Base-by-base conservation (phyloP, 192 early-diverging fungal species). In the Chytriomyces sp. region DNA sequence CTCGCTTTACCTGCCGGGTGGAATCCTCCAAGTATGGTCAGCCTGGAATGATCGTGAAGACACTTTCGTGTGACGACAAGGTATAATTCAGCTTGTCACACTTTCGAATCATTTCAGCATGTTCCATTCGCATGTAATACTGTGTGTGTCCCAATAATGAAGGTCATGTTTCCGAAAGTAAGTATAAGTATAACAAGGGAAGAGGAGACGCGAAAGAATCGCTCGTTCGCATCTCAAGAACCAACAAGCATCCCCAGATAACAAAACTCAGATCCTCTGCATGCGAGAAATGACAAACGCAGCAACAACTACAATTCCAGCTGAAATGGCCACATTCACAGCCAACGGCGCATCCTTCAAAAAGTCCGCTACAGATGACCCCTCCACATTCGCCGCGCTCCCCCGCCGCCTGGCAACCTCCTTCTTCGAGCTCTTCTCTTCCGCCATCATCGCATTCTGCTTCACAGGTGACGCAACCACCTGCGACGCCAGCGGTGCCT, bases 271-370 rank as follows among this genome's bases (percentile, higher is more conserved):
- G 58, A 44, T 77, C 34, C 70, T 73, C 12, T 38, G 57, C 57
- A 83, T 38, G 44, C 64, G 73, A 5, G 59, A 59, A 63, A 85
- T 73, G 10, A 81, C 61, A 59, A 75, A 74, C 19, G 73, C 74
- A 26, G 77, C 57, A 7, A 73, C 77, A 53, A 85, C 26, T 7
- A 85, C 75, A 69, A 85, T 85, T 6, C 72, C 79, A 12, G 81
- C 78, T 19, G 77, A 79, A 31, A 85, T 70, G 55, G 81, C 84
- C n/a, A 85, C 81, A 77, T 85, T 85, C 19, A 85, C 80, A 39
- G 84, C 72, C 37, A 85, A 59, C 3, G 84, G 84, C 55, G 79
- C 84, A 19, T 85, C 78, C 57, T 65, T 62, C 56, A 85, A 56
- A 39, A 80, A 77, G 17, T 77, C 53, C 17, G 79, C 66, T 1